Conservation (phyloP, 192 early-diverging fungal species). For the Cetraspora pellucida region DNA sequence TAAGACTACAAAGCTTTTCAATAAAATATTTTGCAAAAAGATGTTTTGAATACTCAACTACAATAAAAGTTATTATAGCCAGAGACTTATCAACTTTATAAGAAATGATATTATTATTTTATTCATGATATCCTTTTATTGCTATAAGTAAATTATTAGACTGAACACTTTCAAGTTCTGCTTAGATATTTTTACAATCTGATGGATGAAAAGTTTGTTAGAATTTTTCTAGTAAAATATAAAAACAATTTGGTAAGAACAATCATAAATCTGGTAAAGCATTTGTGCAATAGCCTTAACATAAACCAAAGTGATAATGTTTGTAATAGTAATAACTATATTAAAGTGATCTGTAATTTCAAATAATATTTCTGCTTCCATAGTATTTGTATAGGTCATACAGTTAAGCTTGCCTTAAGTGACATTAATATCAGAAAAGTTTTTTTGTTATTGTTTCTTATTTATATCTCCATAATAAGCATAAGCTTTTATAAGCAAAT, state of each 20-base stretch:
- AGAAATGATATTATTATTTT: conserved; percentile 8
- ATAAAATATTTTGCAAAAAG: background rate
- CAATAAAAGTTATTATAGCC: conserved; percentile 8
- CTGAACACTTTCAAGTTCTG: conserved; percentile 8
- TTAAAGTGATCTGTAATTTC: background rate
- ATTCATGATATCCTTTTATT: background rate
- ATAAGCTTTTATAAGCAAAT: background rate
- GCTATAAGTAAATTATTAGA: conserved; percentile 9
- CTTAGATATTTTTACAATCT: conserved; percentile 5
- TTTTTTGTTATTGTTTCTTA: conserved; percentile 16
- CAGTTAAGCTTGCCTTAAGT: background rate
- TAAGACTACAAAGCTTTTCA: conserved; percentile 15
- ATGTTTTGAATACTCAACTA: conserved; percentile 21
- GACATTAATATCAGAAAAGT: conserved; percentile 20
- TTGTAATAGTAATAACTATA: conserved; percentile 19
- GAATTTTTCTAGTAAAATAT: conserved; percentile 3
- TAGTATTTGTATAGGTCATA: conserved; percentile 10
- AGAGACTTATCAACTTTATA: conserved; percentile 20
- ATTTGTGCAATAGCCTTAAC: conserved; percentile 7
- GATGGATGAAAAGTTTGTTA: conserved; percentile 6
- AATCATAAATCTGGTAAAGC: conserved; percentile 6
- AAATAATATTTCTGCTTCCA: background rate
- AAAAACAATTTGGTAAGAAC: background rate
- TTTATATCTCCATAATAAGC: conserved; percentile 19
- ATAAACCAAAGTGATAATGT: background rate